A percentile compares a stretch with the other conserved stretches of the same genome.
Conservation (phyloP, 495 filamentous ascomycete genomes). For the Bathelium albidoporum region DNA sequence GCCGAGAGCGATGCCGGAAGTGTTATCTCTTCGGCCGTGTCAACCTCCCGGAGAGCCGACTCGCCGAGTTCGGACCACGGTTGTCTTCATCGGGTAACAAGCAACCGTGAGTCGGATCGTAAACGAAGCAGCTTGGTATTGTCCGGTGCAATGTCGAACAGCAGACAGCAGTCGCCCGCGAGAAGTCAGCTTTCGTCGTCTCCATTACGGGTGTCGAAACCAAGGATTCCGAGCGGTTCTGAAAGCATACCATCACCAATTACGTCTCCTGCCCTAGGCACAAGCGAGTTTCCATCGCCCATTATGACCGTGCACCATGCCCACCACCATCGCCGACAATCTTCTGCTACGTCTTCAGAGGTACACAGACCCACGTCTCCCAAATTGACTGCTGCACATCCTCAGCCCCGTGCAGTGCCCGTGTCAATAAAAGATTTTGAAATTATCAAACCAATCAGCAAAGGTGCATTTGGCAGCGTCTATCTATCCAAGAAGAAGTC, state of each 20-base stretch:
- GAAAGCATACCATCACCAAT: constrained; percentile 78
- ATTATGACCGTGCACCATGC: constrained; percentile 40
- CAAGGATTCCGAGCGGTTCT: constrained; percentile 60
- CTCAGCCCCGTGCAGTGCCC: constrained; percentile 71
- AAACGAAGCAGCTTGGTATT: constrained; percentile 77
- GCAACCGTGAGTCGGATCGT: constrained; percentile 51
- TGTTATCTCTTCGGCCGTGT: constrained; percentile 60
- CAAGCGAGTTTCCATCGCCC: constrained; percentile 72
- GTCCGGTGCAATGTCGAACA: constrained; percentile 62
- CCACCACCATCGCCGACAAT: constrained; percentile 79
- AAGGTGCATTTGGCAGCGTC: constrained; percentile 95
- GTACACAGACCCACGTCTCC: constrained; percentile 65
- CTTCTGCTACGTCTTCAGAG: constrained; percentile 74
- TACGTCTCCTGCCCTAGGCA: constrained; percentile 74
- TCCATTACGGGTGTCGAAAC: constrained; percentile 76
- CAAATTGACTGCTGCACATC: constrained; percentile 58
- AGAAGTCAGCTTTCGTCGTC: constrained; percentile 66
- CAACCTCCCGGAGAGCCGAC: constrained; percentile 62
- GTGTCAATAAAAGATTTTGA: constrained; percentile 99
- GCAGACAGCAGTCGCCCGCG: constrained; percentile 77
- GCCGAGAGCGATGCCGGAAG: constrained; percentile 75
- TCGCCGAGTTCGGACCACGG: constrained; percentile 83
- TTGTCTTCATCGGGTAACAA: constrained; percentile 56
- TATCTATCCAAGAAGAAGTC: constrained; percentile 97
- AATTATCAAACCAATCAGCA: constrained; percentile 98